Percentiles rank a stretch among this genome's conserved stretches.
Conservation (phyloP, 2,329 filamentous ascomycete species). For the Pyrenophora teres region DNA sequence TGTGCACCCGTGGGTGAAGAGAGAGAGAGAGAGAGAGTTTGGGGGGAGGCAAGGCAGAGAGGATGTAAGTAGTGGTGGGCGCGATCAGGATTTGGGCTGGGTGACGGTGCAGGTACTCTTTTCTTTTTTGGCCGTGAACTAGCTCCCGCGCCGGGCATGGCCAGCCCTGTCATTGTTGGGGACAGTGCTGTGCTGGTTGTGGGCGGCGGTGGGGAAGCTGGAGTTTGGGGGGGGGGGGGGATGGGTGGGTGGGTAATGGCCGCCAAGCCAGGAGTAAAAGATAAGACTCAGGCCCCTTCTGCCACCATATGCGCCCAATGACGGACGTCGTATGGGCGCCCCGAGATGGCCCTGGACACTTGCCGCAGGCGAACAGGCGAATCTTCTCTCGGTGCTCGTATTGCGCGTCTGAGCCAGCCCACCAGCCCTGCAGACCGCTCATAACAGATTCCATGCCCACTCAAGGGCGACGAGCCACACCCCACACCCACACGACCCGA, state of each 20-base stretch:
- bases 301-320: constrained; percentile 22
- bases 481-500: constrained; percentile 19
- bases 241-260: constrained; percentile 22
- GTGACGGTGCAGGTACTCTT: constrained; percentile 41
- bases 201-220: constrained; percentile 23
- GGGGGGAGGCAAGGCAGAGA: constrained; percentile 15
- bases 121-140: constrained; percentile 38
- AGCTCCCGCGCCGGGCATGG: constrained; percentile 43
- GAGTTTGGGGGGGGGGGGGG: too few species aligned
- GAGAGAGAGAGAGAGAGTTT: constrained; percentile 27
- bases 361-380: constrained; percentile 18
- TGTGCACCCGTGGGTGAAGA: constrained; percentile 32
- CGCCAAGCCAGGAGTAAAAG: constrained; percentile 30
- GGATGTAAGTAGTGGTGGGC: not conserved
- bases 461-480: not conserved
- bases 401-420: constrained; percentile 19
- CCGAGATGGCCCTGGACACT: not conserved
- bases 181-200: constrained; percentile 22
- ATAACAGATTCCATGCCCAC: not conserved
- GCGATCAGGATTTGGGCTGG: constrained; percentile 25
- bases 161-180: constrained; percentile 32
- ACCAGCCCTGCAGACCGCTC: too few species aligned
- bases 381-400: not conserved
- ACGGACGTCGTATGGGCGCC: constrained; percentile 18
- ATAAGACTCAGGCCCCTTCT: constrained; percentile 28